These are phyloP conservation scores for Hypoxylon sp. DNA, from an alignment of 2,329 filamentous ascomycete species.

Conservation along the genomic window DNA sequence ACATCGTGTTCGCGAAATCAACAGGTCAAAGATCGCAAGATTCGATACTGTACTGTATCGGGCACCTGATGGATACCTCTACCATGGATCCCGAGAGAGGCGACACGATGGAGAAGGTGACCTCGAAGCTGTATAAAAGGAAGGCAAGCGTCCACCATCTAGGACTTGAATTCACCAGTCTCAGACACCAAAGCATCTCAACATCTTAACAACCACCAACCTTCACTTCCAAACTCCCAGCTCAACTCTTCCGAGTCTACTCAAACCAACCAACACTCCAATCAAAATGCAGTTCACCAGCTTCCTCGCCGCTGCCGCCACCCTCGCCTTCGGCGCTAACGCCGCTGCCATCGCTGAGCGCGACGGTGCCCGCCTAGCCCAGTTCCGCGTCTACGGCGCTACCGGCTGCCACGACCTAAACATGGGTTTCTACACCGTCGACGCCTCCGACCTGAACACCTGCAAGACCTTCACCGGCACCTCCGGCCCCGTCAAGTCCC, in stretches of 20 bases:
- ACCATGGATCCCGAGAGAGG: conserved; percentile 12
- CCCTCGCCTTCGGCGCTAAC: conserved; percentile 45
- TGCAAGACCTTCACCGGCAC: conserved; percentile 65
- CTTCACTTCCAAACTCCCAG: conserved; percentile 11
- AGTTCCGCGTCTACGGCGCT: conserved; percentile 51
- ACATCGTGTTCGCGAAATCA: conserved; percentile 38
- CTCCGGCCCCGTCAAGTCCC: conserved; percentile 51
- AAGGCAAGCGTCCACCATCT: conserved; percentile 10
- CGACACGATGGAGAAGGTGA: conserved; percentile 19
- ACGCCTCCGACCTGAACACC: conserved; percentile 42
- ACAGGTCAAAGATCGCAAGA: conserved; percentile 8
- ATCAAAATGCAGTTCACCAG: conserved; percentile 52
- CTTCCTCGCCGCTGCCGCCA: conserved; percentile 43
- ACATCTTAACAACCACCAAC: conserved; percentile 5
- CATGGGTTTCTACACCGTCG: conserved; percentile 51
- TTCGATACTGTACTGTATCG: background rate
- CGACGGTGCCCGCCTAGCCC: conserved; percentile 48
- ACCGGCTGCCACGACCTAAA: conserved; percentile 47
- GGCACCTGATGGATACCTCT: conserved; percentile 2
- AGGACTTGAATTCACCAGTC: conserved; percentile 19
- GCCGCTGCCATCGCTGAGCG: conserved; percentile 42
- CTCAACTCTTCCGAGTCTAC: conserved; percentile 3
- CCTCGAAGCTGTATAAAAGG: conserved; percentile 40
- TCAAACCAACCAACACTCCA: conserved; percentile 3
- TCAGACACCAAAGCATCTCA: conserved; percentile 24